Base-by-base conservation (phyloP, 768 basidiomycete species). In the Suillus discolor region DNA sequence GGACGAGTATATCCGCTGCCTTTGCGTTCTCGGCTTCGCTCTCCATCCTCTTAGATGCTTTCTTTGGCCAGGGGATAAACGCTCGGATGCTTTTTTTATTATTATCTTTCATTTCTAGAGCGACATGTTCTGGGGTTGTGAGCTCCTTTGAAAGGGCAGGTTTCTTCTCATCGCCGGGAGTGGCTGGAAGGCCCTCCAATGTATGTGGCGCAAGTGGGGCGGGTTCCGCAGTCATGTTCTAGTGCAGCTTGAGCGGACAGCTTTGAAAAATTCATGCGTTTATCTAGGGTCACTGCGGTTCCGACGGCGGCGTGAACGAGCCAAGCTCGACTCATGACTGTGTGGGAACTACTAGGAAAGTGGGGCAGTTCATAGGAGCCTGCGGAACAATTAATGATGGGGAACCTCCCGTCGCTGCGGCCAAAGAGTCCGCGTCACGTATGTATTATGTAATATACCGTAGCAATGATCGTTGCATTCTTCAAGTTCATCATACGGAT, bases 91-190 rank as follows among this genome's bases (percentile, higher is more conserved):
- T 74, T 44, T n/a, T n/a, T n/a, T n/a, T n/a, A n/a, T n/a, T n/a
- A 39, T 25, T 53, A 39, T 47, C 16, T n/a, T 61, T 45, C 16
- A 31, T 57, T 18, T 61, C 31, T 6, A 54, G 53, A 41, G 20
- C 11, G 9, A 25, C 25, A 28, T 25, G 57, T 20, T 42, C 59
- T 31, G 59, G 12, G 18, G 57, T 3, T 12, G 39, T 6, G 5
- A 41, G 39, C 39, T 59, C 39, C 16, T 59, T 41, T 41, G 57
- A 41, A 41, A 39, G 16, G 18, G 80, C 71, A 55, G 78, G 75
- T 38, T 70, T 70, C 77, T 85, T 85, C 72, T 85, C 85, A 31
- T 31, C 31, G 70, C 82, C 80, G 45, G 78, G 77, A 60, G 77
- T 79, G 68, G 77, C 81, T 39, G 80, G 77, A 68, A 79, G 76